Evolutionary conservation across 495 filamentous ascomycete genomes (phyloP).

Genomic region (Glarea lozoyensis): DNA sequence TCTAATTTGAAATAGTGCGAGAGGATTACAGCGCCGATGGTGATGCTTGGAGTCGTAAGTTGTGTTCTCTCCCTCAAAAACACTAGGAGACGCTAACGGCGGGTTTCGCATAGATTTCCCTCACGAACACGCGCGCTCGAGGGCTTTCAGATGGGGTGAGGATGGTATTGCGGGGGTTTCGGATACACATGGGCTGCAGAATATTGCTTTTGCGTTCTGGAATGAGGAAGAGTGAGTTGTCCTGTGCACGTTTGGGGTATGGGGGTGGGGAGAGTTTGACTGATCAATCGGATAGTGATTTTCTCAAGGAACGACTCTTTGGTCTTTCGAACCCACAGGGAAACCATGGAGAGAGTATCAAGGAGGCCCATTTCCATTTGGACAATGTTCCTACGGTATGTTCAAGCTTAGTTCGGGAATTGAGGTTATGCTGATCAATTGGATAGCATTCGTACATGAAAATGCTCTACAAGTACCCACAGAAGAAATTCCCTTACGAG

Average conservation of each 20-base stretch:
- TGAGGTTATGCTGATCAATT: slow-evolving; percentile 1
- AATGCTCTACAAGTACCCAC: slow-evolving; percentile 93
- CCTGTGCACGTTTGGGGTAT: slow-evolving; percentile 1
- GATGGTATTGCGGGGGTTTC: slow-evolving; percentile 95
- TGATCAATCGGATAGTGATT: slow-evolving; percentile 48
- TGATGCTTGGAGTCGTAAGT: slow-evolving; percentile 92
- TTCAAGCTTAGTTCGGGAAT: slow-evolving; percentile 1
- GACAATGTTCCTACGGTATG: slow-evolving; percentile 76
- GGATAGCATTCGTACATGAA: slow-evolving; percentile 96
- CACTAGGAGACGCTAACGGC: background rate
- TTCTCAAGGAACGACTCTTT: slow-evolving; percentile 90
- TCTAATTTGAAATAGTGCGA: slow-evolving; percentile 49
- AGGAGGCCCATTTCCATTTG: slow-evolving; percentile 91
- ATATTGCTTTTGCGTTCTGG: slow-evolving; percentile 95
- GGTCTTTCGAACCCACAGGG: slow-evolving; percentile 92
- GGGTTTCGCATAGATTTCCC: slow-evolving; percentile 60
- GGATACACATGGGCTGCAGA: slow-evolving; percentile 81
- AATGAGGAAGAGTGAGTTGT: slow-evolving; percentile 91
- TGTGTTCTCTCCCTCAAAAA: background rate
- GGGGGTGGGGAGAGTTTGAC: background rate
- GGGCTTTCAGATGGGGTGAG: slow-evolving; percentile 90
- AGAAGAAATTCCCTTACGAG: slow-evolving; percentile 84
- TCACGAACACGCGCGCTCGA: slow-evolving; percentile 80
- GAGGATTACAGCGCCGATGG: slow-evolving; percentile 86
- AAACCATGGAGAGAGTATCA: slow-evolving; percentile 93